These are phyloP conservation scores for Colletotrichum somersetense DNA, from an alignment of 2,329 filamentous ascomycete genomes.

Conservation along the genomic window DNA sequence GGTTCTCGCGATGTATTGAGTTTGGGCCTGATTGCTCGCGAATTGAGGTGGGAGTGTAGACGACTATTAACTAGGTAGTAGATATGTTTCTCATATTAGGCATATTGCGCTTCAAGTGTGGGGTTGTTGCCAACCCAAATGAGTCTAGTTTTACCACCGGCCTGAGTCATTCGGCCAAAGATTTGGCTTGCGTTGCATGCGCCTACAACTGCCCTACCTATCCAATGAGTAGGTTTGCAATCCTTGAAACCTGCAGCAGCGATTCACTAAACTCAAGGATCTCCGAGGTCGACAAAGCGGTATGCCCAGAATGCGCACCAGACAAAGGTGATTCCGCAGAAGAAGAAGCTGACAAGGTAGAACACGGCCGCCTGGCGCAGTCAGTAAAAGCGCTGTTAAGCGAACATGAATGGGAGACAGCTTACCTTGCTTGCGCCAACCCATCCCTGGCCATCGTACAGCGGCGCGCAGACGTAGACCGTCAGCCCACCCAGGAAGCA, in stretches of 20 bases:
- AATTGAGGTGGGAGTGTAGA: neutral
- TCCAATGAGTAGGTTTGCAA: too few relatives aligned
- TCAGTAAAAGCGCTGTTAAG: neutral
- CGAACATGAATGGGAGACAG: neutral
- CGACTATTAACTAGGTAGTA: neutral
- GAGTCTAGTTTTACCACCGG: neutral
- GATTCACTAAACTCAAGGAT: conserved; percentile 16
- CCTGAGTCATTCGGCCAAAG: conserved; percentile 36
- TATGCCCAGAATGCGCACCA: conserved; percentile 50
- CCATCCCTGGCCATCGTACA: conserved; percentile 43
- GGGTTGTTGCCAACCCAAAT: neutral
- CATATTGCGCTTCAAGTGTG: neutral
- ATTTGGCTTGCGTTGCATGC: neutral
- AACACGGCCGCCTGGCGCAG: conserved; percentile 41
- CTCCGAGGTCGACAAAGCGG: conserved; percentile 44
- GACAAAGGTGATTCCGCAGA: conserved; percentile 41
- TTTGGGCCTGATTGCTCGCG: neutral
- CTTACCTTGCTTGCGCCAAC: conserved; percentile 43
- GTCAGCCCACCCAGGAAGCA: conserved; percentile 44
- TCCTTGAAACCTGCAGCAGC: neutral
- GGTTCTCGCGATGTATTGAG: neutral
- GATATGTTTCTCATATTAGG: neutral
- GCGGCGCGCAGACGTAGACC: conserved; percentile 45
- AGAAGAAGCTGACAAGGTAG: conserved; percentile 43
- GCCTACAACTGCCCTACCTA: neutral